Evolutionary conservation across 1,284 basidiomycete species (phyloP).

Genomic region (Sanguinoderma infundibulare): DNA sequence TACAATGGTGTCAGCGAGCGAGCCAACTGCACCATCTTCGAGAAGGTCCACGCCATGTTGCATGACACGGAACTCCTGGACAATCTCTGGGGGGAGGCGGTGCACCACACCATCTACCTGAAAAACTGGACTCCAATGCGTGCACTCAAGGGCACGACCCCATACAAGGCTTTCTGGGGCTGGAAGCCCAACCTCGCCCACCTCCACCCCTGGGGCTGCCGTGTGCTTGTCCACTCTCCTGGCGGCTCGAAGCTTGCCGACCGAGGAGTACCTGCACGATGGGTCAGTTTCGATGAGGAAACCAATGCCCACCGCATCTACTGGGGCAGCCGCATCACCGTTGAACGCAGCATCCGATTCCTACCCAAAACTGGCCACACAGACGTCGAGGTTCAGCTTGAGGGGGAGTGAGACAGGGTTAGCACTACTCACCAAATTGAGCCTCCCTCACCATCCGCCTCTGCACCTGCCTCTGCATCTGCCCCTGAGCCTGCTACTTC

Average conservation of each 20-base stretch:
- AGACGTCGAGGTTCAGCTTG: not conserved
- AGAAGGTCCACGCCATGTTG: too few relatives aligned
- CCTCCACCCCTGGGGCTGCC: conserved; percentile 36
- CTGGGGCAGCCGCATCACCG: conserved; percentile 13
- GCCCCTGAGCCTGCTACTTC: not conserved
- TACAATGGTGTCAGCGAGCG: conserved; percentile 43
- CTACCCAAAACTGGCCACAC: not conserved
- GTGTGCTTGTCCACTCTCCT: too few relatives aligned
- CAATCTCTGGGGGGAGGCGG: conserved; percentile 44
- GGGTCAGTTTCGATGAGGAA: conserved; percentile 26
- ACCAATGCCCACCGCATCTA: conserved; percentile 10
- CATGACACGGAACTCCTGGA: too few relatives aligned
- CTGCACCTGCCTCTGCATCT: not conserved
- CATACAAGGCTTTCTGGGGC: conserved; percentile 32
- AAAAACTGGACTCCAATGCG: conserved; percentile 41
- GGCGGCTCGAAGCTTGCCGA: too few relatives aligned
- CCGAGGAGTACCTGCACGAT: too few relatives aligned
- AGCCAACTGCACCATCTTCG: too few relatives aligned
- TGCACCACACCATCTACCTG: conserved; percentile 40
- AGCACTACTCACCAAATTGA: not conserved
- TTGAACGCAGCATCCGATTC: conserved; percentile 9
- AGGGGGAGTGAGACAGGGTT: conserved; percentile 1
- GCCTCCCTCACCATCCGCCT: too few relatives aligned
- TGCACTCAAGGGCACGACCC: conserved; percentile 36
- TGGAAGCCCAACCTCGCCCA: conserved; percentile 40